Evolutionary conservation across 805 yeast species (phyloP).

Genomic region (Yarrowia keelungensis): DNA sequence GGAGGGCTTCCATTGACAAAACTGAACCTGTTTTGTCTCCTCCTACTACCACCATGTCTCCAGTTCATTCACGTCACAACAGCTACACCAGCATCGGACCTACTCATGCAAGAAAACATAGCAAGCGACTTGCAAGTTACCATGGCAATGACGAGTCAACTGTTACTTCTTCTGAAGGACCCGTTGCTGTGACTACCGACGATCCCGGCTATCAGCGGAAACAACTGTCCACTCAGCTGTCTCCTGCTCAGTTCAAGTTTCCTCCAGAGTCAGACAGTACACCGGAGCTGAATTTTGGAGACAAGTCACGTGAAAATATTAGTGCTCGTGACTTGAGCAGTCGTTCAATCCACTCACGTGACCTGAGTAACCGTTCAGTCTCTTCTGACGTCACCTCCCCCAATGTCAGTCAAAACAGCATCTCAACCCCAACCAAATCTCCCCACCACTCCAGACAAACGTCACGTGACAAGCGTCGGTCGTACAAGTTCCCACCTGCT

Average conservation of each 20-base stretch:
- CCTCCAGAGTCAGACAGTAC: neutral
- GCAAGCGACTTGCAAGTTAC: neutral
- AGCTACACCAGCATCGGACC: neutral
- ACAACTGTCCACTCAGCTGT: neutral
- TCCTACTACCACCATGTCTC: no score
- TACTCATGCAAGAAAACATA: neutral
- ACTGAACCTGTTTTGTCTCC: no score
- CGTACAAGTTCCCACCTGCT: conserved; percentile 19
- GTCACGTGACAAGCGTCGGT: conserved; percentile 7
- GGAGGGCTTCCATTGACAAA: neutral
- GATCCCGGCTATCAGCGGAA: conserved; percentile 2
- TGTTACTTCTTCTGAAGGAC: neutral
- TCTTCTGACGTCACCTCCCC: neutral
- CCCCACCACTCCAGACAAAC: neutral
- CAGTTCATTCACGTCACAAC: neutral
- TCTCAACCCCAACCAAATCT: neutral
- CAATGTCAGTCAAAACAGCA: neutral
- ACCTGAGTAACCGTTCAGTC: neutral
- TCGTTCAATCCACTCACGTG: neutral
- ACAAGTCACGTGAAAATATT: neutral
- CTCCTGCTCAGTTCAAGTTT: conserved; percentile 16
- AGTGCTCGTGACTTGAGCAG: neutral
- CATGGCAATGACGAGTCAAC: neutral
- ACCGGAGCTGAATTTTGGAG: neutral
- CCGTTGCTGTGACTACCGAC: conserved; percentile 11